Base-by-base conservation (phyloP, 106 monocot species). In the Dendrobium officinale region DNA sequence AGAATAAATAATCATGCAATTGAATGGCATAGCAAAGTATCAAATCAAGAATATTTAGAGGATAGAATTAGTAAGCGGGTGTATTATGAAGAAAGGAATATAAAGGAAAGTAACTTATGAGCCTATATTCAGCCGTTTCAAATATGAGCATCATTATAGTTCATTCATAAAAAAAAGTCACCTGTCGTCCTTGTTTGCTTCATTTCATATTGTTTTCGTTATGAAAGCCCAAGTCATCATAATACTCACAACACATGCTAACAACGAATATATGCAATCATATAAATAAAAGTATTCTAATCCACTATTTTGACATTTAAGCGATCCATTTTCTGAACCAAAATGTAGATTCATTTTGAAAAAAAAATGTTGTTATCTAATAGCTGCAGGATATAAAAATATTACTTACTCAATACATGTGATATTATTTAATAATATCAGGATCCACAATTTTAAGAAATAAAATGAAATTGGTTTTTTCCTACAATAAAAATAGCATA, bases 401-500 rank as follows among this genome's bases (percentile, higher is more conserved):
- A 70, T 15, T 37, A 37, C 37, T 33, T 37, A 37, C 4, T 31
- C 15, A 70, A 70, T 37, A 37, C 16, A 70, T 37, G 15, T 70
- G 70, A 13, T 29, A 29, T 16, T 15, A 37, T 70, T 66, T 66
- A 24, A 66, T 66, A 9, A 37, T 33, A 70, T 37, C 15, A 33
- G 37, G 3, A 15, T 37, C 37, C 70, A 70, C 70, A 70, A 70
- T 70, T 22, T 61, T 61, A 22, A 61, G 61, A 20, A 22, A 61
- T 20, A 61, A 61, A 61, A 61, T 61, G n/a, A 22, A n/a, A 51
- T 13, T 22, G 61, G n/a, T 61, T 61, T 74, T 8, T 48, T 10
- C 4, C 49, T 48, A 49, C 13, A 49, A 26, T 41, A 54, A 55
- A 54, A 40, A n/a, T 55, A 81, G 43, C 31, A 15, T 85, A 96